Evolutionary conservation across 768 basidiomycete species (phyloP).

Genomic region (Rubroboletus pulcherrimus): DNA sequence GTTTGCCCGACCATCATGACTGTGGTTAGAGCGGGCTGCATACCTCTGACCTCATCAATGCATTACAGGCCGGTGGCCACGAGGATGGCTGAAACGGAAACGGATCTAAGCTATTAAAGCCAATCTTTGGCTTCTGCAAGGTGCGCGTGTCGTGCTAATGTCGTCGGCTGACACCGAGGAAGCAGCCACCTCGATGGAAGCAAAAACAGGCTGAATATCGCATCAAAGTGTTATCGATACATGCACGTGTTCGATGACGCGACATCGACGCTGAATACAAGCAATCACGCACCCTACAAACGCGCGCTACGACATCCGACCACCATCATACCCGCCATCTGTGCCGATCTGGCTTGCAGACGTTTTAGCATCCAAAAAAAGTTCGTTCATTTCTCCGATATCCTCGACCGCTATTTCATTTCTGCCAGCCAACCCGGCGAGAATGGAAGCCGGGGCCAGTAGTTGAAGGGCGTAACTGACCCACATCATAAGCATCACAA

Average conservation of each 20-base stretch:
- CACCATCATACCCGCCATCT: constrained; percentile 34
- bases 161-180: not conserved
- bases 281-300: constrained; percentile 4
- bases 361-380: constrained; percentile 94
- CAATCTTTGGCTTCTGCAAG: constrained; percentile 5
- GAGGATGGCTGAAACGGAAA: not conserved
- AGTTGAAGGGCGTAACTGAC: constrained; percentile 85
- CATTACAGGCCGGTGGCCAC: constrained; percentile 1
- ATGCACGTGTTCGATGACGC: constrained; percentile 6
- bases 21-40: not conserved
- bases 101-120: constrained; percentile 12
- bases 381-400: constrained; percentile 86
- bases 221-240: constrained; percentile 1
- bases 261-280: constrained; percentile 1
- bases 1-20: not conserved
- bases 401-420: constrained; percentile 83
- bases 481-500: constrained; percentile 8
- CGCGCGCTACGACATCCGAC: constrained; percentile 27
- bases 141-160: not conserved
- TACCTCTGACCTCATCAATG: constrained; percentile 3
- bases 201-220: not conserved
- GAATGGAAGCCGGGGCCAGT: constrained; percentile 85
- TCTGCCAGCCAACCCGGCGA: constrained; percentile 74
- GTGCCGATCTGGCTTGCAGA: constrained; percentile 53
- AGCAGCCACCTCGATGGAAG: not conserved